Evolutionary conservation across 129 eudicot genomes (phyloP).

Genomic region (Logfia minima): DNA sequence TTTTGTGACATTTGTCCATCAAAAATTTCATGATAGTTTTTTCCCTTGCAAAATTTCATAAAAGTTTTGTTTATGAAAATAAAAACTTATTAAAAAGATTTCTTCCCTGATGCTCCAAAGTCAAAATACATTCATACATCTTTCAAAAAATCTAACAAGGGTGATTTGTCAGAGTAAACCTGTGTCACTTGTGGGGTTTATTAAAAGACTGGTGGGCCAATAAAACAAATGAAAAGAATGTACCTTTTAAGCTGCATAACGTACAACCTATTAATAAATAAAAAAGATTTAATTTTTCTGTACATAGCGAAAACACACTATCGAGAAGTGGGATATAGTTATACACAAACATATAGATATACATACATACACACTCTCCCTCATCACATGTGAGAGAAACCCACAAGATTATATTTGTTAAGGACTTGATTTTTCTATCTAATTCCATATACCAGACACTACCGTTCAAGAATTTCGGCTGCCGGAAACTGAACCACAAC

Average conservation of each 20-base stretch:
- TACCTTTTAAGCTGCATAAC: background rate
- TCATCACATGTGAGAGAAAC: slow-evolving; percentile 27
- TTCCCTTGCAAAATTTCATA: too few relatives aligned
- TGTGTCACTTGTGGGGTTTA: background rate
- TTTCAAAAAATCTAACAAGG: too few relatives aligned
- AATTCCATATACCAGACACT: slow-evolving; percentile 18
- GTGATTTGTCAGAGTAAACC: background rate
- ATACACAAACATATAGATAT: background rate
- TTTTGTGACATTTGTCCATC: too few relatives aligned
- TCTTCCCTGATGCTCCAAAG: too few relatives aligned
- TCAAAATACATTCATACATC: too few relatives aligned
- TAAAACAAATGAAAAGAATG: background rate
- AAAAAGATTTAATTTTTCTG: background rate
- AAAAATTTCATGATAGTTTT: too few relatives aligned
- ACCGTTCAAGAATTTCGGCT: slow-evolving; percentile 22
- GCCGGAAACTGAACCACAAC: background rate
- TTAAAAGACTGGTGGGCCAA: background rate
- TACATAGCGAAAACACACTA: background rate
- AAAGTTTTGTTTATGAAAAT: too few relatives aligned
- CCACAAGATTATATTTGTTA: background rate
- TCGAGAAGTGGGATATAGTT: slow-evolving; percentile 16
- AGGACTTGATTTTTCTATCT: background rate
- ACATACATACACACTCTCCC: slow-evolving; percentile 3
- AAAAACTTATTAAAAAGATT: too few relatives aligned
- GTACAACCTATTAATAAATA: background rate